Evolutionary conservation across 2,329 filamentous ascomycete genomes (phyloP), one percentile per base, ranked within the genome.

Genomic region (Epichloe glyceriae): DNA sequence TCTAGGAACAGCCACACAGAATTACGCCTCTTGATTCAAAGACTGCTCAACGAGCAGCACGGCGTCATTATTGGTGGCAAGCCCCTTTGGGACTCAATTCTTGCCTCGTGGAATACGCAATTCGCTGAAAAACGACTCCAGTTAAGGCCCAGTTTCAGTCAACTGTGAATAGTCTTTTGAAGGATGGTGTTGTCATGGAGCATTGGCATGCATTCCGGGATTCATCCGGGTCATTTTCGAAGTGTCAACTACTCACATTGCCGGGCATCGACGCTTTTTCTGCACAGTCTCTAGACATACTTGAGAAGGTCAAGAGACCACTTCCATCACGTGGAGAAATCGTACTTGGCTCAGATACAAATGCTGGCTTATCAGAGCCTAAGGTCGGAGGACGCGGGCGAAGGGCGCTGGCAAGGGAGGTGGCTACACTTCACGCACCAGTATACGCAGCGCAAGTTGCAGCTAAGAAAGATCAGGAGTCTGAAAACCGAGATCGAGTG

Each of bases 1-100:
- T 2, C n/a, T 14, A 41, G 37, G 10, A 20, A 44, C 19, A 22
- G 38, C 8, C 22, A 48, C 14, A 17, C 46, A 26, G 30, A 40
- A 12, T 15, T 53, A 33, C 37, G 53, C 19, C 52, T 56, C 20
- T 56, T 64, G 10, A 56, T 68, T 15, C 57, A 61, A 5, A 57
- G 60, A 3, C 54, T 65, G 33, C 56, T 68, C 33, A 55, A 53
- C n/a, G 58, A 63, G 34, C 57, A 63, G 5, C 59, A 63, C 2
- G 76, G 76, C 0, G 72, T 74, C 1, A 73, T 80, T 43, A 73
- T 78, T 1, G 73, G 74, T 15, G 74, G 73, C 22, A 67, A 70
- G 40, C 65, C 73, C 3, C 61, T 80, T 4, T 77, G 73, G 64
- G 70, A 72, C 51, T 71, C 72, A 2, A 58, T 77, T 4, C 64